Conservation (phyloP, 768 basidiomycete species). For the Auricularia cornea region DNA sequence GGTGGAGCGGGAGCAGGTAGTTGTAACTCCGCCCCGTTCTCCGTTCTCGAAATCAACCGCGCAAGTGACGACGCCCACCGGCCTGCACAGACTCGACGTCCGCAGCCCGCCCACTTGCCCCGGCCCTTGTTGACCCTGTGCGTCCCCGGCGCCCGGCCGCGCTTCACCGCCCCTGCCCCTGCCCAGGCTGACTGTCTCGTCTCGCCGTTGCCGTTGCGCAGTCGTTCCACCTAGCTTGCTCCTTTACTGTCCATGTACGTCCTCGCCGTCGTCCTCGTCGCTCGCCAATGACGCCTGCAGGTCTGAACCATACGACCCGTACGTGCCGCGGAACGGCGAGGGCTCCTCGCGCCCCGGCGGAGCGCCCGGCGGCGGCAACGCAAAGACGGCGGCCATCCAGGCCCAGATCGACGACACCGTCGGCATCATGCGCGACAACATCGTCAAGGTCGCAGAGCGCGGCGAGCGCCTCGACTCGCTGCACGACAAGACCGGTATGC, state of each 20-base stretch:
- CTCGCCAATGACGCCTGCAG: slow-evolving; percentile 31
- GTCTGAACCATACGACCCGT: slow-evolving; percentile 99
- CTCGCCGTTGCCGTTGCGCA: too few species aligned
- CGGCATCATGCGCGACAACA: slow-evolving; percentile 96
- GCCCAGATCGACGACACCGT: slow-evolving; percentile 95
- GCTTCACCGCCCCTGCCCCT: neutral
- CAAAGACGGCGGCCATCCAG: slow-evolving; percentile 93
- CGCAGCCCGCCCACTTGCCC: neutral
- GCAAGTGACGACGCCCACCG: too few species aligned
- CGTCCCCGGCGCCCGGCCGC: neutral
- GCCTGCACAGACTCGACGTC: neutral
- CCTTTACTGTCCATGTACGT: neutral
- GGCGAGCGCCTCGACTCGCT: slow-evolving; percentile 89
- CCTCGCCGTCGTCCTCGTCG: neutral
- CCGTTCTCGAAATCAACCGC: too few species aligned
- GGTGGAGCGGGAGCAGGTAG: too few species aligned
- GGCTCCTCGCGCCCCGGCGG: slow-evolving; percentile 35
- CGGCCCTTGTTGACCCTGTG: neutral
- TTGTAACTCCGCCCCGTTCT: too few species aligned
- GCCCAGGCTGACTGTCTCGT: slow-evolving; percentile 1
- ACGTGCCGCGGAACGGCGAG: slow-evolving; percentile 79
- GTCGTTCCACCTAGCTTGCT: too few species aligned
- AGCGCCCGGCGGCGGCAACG: slow-evolving; percentile 37
- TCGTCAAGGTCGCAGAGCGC: slow-evolving; percentile 89
- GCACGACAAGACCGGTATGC: slow-evolving; percentile 96